phyloP scores from a whole-genome alignment of 495 filamentous ascomycete species.

The Penicillium macrosclerotiorum region DNA sequence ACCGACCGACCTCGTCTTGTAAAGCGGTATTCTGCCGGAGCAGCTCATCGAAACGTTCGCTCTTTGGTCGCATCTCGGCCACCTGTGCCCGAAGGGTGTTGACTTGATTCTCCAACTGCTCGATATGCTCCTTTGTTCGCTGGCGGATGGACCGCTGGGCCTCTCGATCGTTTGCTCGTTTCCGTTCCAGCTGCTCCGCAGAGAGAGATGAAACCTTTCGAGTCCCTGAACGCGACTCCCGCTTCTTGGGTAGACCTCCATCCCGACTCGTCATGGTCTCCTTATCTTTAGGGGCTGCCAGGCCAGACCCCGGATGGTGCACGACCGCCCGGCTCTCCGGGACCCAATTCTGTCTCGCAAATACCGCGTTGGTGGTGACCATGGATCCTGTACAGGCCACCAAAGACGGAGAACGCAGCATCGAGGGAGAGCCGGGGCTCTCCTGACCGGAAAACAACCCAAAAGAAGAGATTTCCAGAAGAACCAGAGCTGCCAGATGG shows the following conservation, averaged over 20 bases:
- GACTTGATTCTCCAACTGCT: constrained; percentile 52
- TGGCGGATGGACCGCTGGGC: constrained; percentile 62
- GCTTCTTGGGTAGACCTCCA: constrained; percentile 22
- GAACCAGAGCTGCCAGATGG: no score
- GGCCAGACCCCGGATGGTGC: not conserved
- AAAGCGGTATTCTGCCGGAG: constrained; percentile 53
- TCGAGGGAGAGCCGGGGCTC: constrained; percentile 6
- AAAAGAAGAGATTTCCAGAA: no score
- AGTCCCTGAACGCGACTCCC: constrained; percentile 56
- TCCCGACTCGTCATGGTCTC: constrained; percentile 17
- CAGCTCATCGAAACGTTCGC: constrained; percentile 47
- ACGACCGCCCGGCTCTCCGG: constrained; percentile 1
- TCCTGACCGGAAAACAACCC: no score
- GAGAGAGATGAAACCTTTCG: constrained; percentile 58
- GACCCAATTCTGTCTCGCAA: constrained; percentile 11
- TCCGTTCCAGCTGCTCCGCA: constrained; percentile 59
- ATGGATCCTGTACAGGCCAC: constrained; percentile 11
- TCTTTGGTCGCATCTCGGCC: constrained; percentile 45
- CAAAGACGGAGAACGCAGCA: constrained; percentile 6
- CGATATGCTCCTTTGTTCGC: constrained; percentile 58
- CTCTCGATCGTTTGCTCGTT: constrained; percentile 63
- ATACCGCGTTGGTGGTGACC: constrained; percentile 14
- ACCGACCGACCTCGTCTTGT: constrained; percentile 49
- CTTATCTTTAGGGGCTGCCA: constrained; percentile 10
- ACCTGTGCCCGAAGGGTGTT: constrained; percentile 47